phyloP scores from a whole-genome alignment of 1,284 basidiomycete genomes.

The Trichosporon coremiiforme region DNA sequence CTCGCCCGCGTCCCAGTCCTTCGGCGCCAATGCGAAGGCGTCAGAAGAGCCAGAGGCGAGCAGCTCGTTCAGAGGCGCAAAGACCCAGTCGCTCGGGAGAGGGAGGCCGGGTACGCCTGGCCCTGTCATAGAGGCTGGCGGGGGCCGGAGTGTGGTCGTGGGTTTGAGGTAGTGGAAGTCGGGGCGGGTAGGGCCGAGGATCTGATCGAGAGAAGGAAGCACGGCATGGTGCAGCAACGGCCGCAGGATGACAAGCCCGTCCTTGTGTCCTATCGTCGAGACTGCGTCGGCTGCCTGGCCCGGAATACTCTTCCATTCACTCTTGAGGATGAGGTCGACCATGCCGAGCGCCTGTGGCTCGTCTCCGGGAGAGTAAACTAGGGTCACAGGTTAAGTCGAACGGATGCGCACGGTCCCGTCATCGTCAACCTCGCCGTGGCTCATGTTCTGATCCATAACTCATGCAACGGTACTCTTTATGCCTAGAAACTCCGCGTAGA shows the following conservation, averaged over 20 bases:
- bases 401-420: too few species aligned
- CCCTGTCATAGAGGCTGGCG: constrained; percentile 15
- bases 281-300: constrained; percentile 21
- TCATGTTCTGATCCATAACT: too few species aligned
- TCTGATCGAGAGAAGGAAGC: constrained; percentile 45
- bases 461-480: too few species aligned
- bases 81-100: constrained; percentile 70
- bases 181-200: constrained; percentile 50
- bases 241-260: constrained; percentile 52
- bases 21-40: constrained; percentile 69
- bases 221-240: constrained; percentile 56
- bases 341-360: constrained; percentile 54
- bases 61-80: constrained; percentile 75
- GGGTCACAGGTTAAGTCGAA: too few species aligned
- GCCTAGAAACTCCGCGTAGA: too few species aligned
- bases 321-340: constrained; percentile 46
- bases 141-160: constrained; percentile 54
- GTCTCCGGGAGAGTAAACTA: constrained; percentile 49
- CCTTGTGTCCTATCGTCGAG: constrained; percentile 38
- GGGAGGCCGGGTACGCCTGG: constrained; percentile 62
- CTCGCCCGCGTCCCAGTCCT: constrained; percentile 78
- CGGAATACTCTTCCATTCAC: constrained; percentile 33
- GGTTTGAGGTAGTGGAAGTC: constrained; percentile 54
- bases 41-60: constrained; percentile 74
- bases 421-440: too few species aligned